A percentile compares a stretch with the other conserved stretches of the same genome.
Evolutionary conservation across 2,329 filamentous ascomycete species (phyloP).

Genomic region (Fusarium agapanthi): DNA sequence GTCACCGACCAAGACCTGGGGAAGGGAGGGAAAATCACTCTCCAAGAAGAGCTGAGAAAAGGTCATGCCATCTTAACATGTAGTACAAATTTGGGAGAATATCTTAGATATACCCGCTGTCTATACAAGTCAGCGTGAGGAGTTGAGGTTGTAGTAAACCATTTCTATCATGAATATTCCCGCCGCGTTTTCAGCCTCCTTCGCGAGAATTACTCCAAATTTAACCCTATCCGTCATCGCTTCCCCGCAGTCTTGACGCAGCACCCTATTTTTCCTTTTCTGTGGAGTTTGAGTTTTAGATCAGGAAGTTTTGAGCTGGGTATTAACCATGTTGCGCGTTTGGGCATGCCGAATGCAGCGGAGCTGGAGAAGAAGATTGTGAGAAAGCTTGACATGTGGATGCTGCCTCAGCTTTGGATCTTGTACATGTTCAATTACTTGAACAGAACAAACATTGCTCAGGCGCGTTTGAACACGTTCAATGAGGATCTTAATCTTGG

Average conservation of each 20-base stretch:
- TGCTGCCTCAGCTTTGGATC: constrained; percentile 36
- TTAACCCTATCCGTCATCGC: background rate
- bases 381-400: constrained; percentile 19
- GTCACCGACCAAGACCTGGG: background rate
- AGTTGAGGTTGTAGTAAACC: background rate
- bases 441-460: constrained; percentile 32
- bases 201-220: constrained; percentile 1
- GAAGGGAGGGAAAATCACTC: background rate
- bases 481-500: constrained; percentile 31
- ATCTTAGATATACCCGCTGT: background rate
- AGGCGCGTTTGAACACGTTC: constrained; percentile 26
- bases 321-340: constrained; percentile 26
- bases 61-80: background rate
- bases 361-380: constrained; percentile 34
- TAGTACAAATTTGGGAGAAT: background rate
- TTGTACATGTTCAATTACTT: constrained; percentile 37
- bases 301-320: background rate
- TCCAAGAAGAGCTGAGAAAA: background rate
- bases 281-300: background rate
- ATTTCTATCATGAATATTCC: background rate
- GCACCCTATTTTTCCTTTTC: background rate
- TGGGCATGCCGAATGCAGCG: constrained; percentile 1
- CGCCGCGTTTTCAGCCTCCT: background rate
- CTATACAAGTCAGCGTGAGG: background rate
- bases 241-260: constrained; percentile 21